Evolutionary conservation across 768 basidiomycete genomes (phyloP).

Genomic region (Podaxis rugospora): DNA sequence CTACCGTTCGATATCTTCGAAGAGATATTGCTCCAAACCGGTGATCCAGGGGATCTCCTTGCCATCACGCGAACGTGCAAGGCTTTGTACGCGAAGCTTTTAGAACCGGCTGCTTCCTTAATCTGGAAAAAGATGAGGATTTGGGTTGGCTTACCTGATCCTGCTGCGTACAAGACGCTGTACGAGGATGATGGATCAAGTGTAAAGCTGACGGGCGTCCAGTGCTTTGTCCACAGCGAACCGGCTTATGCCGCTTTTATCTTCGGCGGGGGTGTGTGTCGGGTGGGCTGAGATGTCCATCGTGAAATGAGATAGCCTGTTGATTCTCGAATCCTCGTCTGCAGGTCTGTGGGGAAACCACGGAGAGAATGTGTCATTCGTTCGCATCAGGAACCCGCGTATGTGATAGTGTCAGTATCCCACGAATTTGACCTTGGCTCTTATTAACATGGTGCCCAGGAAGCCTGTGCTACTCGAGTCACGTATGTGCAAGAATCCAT

Average conservation of each 20-base stretch:
- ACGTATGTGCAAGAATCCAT: not conserved
- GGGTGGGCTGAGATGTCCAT: conserved; percentile 29
- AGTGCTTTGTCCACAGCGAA: conserved; percentile 33
- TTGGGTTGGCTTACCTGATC: conserved; percentile 18
- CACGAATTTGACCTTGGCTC: not conserved
- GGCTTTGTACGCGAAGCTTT: not conserved
- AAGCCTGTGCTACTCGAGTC: not conserved
- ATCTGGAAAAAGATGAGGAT: conserved; percentile 10
- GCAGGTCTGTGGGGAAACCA: conserved; percentile 35
- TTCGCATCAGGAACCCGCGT: conserved; percentile 44
- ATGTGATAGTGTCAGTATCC: conserved; percentile 31
- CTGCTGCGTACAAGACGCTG: not conserved
- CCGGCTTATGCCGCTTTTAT: conserved; percentile 59
- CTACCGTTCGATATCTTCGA: conserved; percentile 8
- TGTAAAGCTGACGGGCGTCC: not conserved
- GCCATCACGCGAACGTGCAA: conserved; percentile 9
- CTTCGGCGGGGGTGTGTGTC: conserved; percentile 54
- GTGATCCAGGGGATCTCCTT: not conserved
- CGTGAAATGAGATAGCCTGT: not conserved
- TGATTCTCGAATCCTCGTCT: not conserved
- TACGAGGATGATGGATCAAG: not conserved
- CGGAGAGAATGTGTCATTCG: conserved; percentile 36
- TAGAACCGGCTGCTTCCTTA: conserved; percentile 9
- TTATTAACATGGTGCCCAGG: not conserved
- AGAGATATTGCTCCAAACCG: not conserved